Evolutionary conservation across 306 rosid genomes (phyloP).

Genomic region (Chamaecrista fasciculata): DNA sequence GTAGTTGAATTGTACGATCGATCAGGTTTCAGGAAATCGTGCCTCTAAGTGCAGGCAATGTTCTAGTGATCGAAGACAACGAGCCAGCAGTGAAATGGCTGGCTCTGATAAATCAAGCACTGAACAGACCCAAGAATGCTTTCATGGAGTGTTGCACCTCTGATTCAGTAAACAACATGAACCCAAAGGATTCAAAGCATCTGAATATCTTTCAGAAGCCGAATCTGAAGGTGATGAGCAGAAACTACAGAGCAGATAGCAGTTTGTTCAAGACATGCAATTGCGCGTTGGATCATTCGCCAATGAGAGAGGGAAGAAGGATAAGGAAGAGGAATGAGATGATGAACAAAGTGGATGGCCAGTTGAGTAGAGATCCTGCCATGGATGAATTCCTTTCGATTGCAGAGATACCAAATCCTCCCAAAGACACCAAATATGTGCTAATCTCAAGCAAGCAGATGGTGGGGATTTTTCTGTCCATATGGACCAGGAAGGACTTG

Average conservation of each 20-base stretch:
- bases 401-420: slow-evolving; percentile 52
- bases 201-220: slow-evolving; percentile 74
- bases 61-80: slow-evolving; percentile 83
- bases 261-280: slow-evolving; percentile 73
- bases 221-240: slow-evolving; percentile 64
- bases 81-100: slow-evolving; percentile 97
- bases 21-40: slow-evolving; percentile 92
- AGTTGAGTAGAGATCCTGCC: slow-evolving; percentile 5
- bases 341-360: slow-evolving; percentile 32
- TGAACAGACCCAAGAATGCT: slow-evolving; percentile 55
- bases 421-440: slow-evolving; percentile 39
- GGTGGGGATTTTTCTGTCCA: slow-evolving; percentile 86
- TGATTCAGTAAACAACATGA: slow-evolving; percentile 33
- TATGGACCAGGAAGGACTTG: slow-evolving; percentile 77
- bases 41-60: slow-evolving; percentile 89
- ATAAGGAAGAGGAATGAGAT: slow-evolving; percentile 51
- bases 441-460: slow-evolving; percentile 82
- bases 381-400: slow-evolving; percentile 52
- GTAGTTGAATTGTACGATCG: background rate
- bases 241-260: slow-evolving; percentile 56
- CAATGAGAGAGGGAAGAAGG: slow-evolving; percentile 43
- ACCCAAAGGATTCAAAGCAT: slow-evolving; percentile 45
- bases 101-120: slow-evolving; percentile 65
- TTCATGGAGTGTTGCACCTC: slow-evolving; percentile 30
- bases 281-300: slow-evolving; percentile 55